These are phyloP conservation scores for Penicillium atrosanguineum DNA, from an alignment of 495 filamentous ascomycete genomes.

Conservation along the genomic window DNA sequence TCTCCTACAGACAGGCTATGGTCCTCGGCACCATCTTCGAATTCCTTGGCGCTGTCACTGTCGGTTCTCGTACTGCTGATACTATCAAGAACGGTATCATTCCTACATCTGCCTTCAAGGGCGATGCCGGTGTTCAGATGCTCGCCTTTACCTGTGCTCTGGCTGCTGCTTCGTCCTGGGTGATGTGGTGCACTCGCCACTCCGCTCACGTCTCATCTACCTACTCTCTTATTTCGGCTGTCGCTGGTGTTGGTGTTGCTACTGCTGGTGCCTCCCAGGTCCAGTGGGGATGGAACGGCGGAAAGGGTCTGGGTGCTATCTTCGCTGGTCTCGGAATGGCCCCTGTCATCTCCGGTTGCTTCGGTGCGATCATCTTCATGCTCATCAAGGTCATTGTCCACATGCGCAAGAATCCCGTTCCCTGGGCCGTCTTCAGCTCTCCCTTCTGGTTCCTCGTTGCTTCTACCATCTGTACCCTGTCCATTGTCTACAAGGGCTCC, in stretches of 20 bases:
- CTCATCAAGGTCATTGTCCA: conserved; percentile 59
- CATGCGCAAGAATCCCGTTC: conserved; percentile 54
- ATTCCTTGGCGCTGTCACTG: conserved; percentile 55
- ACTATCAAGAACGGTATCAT: conserved; percentile 62
- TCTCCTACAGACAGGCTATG: conserved; percentile 68
- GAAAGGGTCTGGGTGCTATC: conserved; percentile 58
- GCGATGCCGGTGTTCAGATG: conserved; percentile 57
- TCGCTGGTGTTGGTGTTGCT: conserved; percentile 61
- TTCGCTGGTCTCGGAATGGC: conserved; percentile 62
- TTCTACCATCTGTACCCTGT: conserved; percentile 55
- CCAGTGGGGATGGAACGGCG: conserved; percentile 61
- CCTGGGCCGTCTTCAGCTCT: conserved; percentile 55
- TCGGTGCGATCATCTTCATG: conserved; percentile 58
- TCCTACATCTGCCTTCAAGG: conserved; percentile 44
- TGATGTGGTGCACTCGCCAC: conserved; percentile 62
- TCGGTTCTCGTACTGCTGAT: conserved; percentile 58
- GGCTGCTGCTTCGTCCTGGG: conserved; percentile 53
- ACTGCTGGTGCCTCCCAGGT: conserved; percentile 55
- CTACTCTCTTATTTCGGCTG: conserved; percentile 61
- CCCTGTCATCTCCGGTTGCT: conserved; percentile 54
- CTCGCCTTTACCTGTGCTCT: conserved; percentile 58
- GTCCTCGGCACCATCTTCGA: conserved; percentile 65
- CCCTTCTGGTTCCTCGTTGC: conserved; percentile 60
- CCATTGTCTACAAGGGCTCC: conserved; percentile 64
- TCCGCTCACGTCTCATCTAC: conserved; percentile 63